Conservation (phyloP, 371 early-diverging fungal genomes). For the Rhizomucor pusillus region DNA sequence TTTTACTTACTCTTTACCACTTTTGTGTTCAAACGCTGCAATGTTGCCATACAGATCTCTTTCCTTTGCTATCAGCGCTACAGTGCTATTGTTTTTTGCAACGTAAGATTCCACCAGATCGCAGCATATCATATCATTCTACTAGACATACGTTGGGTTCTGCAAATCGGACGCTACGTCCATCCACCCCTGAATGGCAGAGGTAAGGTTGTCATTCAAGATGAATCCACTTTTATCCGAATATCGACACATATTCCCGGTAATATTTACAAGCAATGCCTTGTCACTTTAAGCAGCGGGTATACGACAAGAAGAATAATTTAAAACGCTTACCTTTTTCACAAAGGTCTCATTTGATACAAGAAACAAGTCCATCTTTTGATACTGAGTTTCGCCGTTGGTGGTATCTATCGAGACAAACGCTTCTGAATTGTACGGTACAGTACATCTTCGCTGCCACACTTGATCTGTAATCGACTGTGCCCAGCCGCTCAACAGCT, state of each 20-base stretch:
- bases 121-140: background rate
- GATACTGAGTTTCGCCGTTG: background rate
- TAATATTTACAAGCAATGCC: conserved; percentile 12
- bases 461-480: background rate
- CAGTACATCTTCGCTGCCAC: conserved; percentile 9
- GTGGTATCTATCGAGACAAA: conserved; percentile 1
- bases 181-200: conserved; percentile 10
- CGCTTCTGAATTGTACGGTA: conserved; percentile 3
- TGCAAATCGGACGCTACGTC: background rate
- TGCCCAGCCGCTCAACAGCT: conserved; percentile 6
- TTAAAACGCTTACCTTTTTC: conserved; percentile 13
- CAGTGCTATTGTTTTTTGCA: conserved; percentile 3
- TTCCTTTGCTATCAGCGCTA: conserved; percentile 12
- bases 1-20: background rate
- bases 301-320: background rate
- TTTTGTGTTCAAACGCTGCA: background rate
- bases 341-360: conserved; percentile 6
- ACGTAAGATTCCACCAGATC: background rate
- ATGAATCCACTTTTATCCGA: conserved; percentile 2
- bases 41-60: conserved; percentile 9
- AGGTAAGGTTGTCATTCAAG: conserved; percentile 1
- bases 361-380: conserved; percentile 9
- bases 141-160: background rate
- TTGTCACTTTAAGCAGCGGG: background rate
- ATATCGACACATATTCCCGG: background rate